Base-by-base conservation (phyloP, 176 grass and related monocot species). In the Secale cereale region DNA sequence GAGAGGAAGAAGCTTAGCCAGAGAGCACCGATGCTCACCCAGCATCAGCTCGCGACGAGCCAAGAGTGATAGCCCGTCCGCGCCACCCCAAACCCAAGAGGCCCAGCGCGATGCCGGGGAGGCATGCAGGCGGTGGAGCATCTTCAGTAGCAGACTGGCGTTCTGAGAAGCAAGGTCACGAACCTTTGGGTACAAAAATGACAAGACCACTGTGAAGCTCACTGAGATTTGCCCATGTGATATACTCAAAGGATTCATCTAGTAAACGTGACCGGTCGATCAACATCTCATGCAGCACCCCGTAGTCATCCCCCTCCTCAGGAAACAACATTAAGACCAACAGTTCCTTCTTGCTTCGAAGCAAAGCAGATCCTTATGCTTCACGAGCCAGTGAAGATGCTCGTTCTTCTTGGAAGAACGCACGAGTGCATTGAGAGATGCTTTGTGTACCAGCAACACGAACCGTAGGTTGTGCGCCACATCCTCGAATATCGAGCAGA, bases 281-380 rank as follows among this genome's bases (percentile, higher is more conserved):
- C 39, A 98, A 82, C 93, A 98, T 98, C 86, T 98, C 97, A 70
- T 98, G 91, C 78, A 94, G 80, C 78, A 91, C 97, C 54, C 92
- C 89, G 59, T 79, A 91, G 16, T 95, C 97, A 77, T 98, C 91
- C 77, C 87, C 94, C 63, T 81, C 83, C 80, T 95, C 93, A 83
- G 94, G 87, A 37, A 98, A 89, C 93, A 95, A 77, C 97, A 98
- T 98, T 70, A 94, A 78, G 27, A 95, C 91, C 28, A 99, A 84
- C n/a, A n/a, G 86, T 94, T 99, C 84, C 88, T 85, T 81, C 97
- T 99, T 10, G 91, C 85, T 77, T 96, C 90, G 1, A 94, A 99
- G 77, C 86, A 89, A n/a, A 92, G 86, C 50, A 99, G 82, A 79
- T 95, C 92, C 79, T 90, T 91, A 78, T 99, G 90, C 81, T 94